These are phyloP conservation scores for Linnemannia schmuckeri DNA, from an alignment of 192 early-diverging fungal genomes.

Conservation along the genomic window DNA sequence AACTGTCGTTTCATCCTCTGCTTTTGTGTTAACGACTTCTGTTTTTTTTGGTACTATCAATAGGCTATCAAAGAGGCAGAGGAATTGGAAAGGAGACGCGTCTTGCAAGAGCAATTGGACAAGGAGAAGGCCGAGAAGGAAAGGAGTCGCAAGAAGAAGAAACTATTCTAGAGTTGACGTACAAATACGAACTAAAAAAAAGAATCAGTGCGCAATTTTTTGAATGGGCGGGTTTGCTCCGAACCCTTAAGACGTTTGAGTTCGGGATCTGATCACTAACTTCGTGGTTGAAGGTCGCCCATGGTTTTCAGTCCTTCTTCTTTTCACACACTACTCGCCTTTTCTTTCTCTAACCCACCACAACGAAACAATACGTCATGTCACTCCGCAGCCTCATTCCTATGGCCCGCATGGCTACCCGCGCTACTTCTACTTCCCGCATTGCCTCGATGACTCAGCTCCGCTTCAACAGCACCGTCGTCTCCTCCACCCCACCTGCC, in stretches of 20 bases:
- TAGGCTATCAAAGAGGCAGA: constrained; percentile 20
- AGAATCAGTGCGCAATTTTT: neutral
- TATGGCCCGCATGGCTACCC: constrained; percentile 9
- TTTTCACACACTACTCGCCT: neutral
- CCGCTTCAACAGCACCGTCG: constrained; percentile 30
- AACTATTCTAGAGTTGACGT: constrained; percentile 23
- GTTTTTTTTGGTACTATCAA: neutral
- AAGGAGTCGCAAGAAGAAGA: constrained; percentile 33
- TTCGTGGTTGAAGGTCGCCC: neutral
- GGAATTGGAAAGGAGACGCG: constrained; percentile 32
- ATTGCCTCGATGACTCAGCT: constrained; percentile 23
- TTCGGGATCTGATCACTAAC: neutral
- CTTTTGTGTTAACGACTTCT: neutral
- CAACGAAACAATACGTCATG: neutral
- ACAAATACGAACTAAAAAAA: neutral
- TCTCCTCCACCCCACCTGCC: constrained; percentile 41
- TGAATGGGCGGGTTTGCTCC: neutral
- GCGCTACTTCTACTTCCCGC: neutral
- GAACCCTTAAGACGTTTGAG: neutral
- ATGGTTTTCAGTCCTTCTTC: neutral
- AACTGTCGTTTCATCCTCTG: too few species aligned
- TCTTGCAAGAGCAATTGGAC: constrained; percentile 34
- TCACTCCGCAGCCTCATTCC: constrained; percentile 22
- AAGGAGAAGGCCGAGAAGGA: constrained; percentile 35
- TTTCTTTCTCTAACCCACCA: neutral